Conservation (phyloP, 305 asterid species). For the Plantago coronopus region DNA sequence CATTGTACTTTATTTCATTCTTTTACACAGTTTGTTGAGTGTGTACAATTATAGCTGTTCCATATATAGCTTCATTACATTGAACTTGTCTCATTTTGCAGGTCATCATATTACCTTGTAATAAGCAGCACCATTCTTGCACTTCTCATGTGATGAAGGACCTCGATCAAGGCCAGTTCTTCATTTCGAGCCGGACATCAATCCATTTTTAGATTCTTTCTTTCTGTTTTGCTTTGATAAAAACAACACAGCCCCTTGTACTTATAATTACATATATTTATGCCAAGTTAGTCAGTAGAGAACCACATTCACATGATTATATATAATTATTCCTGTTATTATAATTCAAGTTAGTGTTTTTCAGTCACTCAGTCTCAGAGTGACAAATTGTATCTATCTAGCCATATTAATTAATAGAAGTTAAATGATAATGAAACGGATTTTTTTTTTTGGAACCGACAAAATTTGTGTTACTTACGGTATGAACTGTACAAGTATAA, state of each 20-base stretch:
- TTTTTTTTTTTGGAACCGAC: too few relatives aligned
- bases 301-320: too few relatives aligned
- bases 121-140: slow-evolving; percentile 29
- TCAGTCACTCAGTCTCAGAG: too few relatives aligned
- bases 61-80: neutral
- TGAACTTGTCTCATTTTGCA: slow-evolving; percentile 16
- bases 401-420: too few relatives aligned
- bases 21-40: neutral
- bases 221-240: neutral
- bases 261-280: too few relatives aligned
- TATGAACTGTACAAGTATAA: too few relatives aligned
- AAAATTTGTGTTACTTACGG: too few relatives aligned
- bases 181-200: neutral
- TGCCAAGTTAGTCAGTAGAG: too few relatives aligned
- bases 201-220: neutral
- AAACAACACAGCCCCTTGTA: neutral
- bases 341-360: too few relatives aligned
- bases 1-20: neutral
- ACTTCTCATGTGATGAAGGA: slow-evolving; percentile 14
- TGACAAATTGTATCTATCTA: too few relatives aligned
- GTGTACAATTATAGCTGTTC: neutral
- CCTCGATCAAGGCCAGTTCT: neutral
- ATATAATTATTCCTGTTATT: too few relatives aligned
- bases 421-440: too few relatives aligned
- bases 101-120: slow-evolving; percentile 23